A percentile compares a stretch with the other conserved stretches of the same genome.
Evolutionary conservation across 2,329 filamentous ascomycete genomes (phyloP).

Genomic region (Neonectria coccinea): DNA sequence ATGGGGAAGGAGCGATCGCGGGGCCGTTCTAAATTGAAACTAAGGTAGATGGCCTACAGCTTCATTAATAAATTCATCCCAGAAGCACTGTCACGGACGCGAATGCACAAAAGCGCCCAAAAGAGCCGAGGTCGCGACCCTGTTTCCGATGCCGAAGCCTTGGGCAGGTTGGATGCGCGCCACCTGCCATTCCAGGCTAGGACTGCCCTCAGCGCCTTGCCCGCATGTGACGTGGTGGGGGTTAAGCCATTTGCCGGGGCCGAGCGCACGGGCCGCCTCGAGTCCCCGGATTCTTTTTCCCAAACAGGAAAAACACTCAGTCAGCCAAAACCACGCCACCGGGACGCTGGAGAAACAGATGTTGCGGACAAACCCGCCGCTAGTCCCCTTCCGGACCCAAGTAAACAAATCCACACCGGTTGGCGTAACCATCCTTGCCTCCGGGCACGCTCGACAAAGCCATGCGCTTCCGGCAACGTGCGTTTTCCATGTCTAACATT

Average conservation of each 20-base stretch:
- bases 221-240: slow-evolving; percentile 28
- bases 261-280: slow-evolving; percentile 5
- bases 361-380: slow-evolving; percentile 34
- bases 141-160: slow-evolving; percentile 24
- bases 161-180: slow-evolving; percentile 14
- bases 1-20: slow-evolving; percentile 18
- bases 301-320: slow-evolving; percentile 24
- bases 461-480: slow-evolving; percentile 24
- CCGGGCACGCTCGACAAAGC: slow-evolving; percentile 32
- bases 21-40: slow-evolving; percentile 5
- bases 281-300: slow-evolving; percentile 24
- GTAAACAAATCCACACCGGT: slow-evolving; percentile 47
- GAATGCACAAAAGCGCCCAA: slow-evolving; percentile 10
- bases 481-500: slow-evolving; percentile 40
- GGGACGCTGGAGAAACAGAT: slow-evolving; percentile 43
- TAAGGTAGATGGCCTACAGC: slow-evolving; percentile 12
- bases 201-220: slow-evolving; percentile 8
- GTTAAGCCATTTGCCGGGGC: slow-evolving; percentile 25
- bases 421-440: slow-evolving; percentile 34
- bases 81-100: slow-evolving; percentile 29
- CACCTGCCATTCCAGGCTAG: slow-evolving; percentile 25
- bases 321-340: slow-evolving; percentile 18
- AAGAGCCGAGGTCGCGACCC: slow-evolving; percentile 33
- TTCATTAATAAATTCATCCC: slow-evolving; percentile 26
- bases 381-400: slow-evolving; percentile 43